A percentile compares a stretch with the other conserved stretches of the same genome.
Evolutionary conservation across 2,329 filamentous ascomycete genomes (phyloP).

Genomic region (Akanthomyces uredinophilus): DNA sequence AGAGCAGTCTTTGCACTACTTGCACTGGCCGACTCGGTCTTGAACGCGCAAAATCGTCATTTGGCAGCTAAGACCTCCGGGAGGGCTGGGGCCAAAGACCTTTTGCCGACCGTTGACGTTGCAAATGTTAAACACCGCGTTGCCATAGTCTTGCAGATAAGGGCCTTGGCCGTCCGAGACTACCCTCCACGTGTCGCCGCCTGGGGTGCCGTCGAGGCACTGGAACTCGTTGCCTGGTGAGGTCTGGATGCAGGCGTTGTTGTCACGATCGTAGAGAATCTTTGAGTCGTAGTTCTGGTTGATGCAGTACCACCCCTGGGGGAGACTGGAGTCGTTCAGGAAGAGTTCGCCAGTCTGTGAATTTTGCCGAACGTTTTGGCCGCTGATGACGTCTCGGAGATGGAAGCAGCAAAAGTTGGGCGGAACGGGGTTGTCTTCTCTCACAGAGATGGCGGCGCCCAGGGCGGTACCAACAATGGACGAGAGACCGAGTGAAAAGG

Average conservation of each 20-base stretch:
- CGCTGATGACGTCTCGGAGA: conserved; percentile 23
- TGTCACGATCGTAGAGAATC: conserved; percentile 24
- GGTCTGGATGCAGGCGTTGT: conserved; percentile 30
- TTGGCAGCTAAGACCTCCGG: background rate
- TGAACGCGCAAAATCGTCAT: background rate
- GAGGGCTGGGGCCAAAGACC: background rate
- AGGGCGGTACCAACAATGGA: background rate
- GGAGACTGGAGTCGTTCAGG: conserved; percentile 19
- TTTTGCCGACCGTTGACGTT: background rate
- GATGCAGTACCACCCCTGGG: conserved; percentile 29
- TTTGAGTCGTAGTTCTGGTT: conserved; percentile 22
- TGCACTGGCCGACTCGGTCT: background rate
- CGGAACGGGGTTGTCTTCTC: conserved; percentile 17
- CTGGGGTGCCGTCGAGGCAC: conserved; percentile 29
- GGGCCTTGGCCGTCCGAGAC: background rate
- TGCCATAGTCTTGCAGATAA: conserved; percentile 1
- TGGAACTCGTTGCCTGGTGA: conserved; percentile 22
- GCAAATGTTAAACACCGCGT: background rate
- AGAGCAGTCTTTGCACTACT: background rate
- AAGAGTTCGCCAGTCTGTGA: conserved; percentile 23
- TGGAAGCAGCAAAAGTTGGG: conserved; percentile 28
- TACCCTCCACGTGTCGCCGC: conserved; percentile 18
- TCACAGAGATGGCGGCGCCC: conserved; percentile 18
- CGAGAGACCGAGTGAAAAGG: background rate
- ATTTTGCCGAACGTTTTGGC: conserved; percentile 25